Base-by-base conservation (phyloP, 345 rosid species). In the Cardamine occulta region DNA sequence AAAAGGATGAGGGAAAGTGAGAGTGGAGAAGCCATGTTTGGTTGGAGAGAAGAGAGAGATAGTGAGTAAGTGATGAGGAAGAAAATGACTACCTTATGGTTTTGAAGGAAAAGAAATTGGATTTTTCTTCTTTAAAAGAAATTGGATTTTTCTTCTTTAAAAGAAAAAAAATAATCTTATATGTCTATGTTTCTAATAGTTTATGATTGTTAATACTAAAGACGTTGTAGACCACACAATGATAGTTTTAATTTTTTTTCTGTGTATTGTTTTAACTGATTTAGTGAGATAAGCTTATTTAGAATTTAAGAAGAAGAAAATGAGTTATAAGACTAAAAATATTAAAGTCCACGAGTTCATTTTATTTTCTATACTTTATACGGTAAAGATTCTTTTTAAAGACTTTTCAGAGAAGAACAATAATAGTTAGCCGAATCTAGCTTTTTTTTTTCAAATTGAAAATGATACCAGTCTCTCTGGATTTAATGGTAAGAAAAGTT, bases 1-100 rank as follows among this genome's bases (percentile, higher is more conserved):
- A 83, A 29, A 84, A 82, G 21, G 80, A 48, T 64, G 61, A 80
- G 65, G 55, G 70, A 58, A 73, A 77, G 29, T 60, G 61, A 61
- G 69, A 78, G 44, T 58, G 48, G 69, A 44, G 48, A 40, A 49
- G 19, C 58, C 96, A 86, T 86, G 88, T 74, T 85, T 82, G 86
- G 86, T 14, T 79, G 47, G 70, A 13, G 74, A 72, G 86, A 76
- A 80, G 80, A 40, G 35, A 81, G 31, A 75, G 70, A 40, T 29
- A 80, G 37, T 66, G 63, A 11, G 55, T 32, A 42, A 18, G 48
- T 23, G 75, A 58, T 65, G 66, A 72, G 67, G 66, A 57, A 74
- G 85, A 79, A 76, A 76, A 32, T 68, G 80, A 70, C 76, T 63
- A 12, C 35, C 69, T 49, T 67, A 8, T 12, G 68, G 69, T 71